These are phyloP conservation scores for Colletotrichum tamarilloi DNA, from an alignment of 2,329 filamentous ascomycete species.

Conservation along the genomic window DNA sequence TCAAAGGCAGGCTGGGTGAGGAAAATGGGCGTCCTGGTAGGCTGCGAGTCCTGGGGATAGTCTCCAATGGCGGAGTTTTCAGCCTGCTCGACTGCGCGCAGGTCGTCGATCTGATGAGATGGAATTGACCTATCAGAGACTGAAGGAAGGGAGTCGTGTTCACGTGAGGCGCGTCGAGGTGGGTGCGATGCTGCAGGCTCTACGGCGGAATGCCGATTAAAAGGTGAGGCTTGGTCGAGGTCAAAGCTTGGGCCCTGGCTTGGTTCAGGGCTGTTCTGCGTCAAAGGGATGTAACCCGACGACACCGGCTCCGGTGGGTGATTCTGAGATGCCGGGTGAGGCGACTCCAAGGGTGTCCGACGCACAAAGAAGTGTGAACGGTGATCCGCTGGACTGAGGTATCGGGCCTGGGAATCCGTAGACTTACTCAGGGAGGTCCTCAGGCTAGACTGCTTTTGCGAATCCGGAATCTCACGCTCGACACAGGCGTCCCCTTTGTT, in stretches of 20 bases:
- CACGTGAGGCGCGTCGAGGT: conserved; percentile 1
- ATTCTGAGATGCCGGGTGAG: background rate
- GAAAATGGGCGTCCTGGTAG: conserved; percentile 20
- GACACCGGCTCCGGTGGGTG: background rate
- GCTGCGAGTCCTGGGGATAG: background rate
- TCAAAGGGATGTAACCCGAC: background rate
- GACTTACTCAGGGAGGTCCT: conserved; percentile 25
- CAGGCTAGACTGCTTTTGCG: conserved; percentile 31
- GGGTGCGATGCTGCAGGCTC: background rate
- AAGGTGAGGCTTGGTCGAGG: background rate
- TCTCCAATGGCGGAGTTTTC: background rate
- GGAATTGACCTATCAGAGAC: conserved; percentile 17
- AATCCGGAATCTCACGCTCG: conserved; percentile 29
- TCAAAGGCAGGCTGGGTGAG: conserved; percentile 26
- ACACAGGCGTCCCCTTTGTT: background rate
- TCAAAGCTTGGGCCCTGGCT: background rate
- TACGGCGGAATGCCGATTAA: background rate
- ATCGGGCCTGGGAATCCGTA: conserved; percentile 4
- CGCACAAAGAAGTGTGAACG: background rate
- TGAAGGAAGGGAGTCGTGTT: conserved; percentile 4
- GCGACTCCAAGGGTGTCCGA: conserved; percentile 3
- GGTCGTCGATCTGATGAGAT: conserved; percentile 25
- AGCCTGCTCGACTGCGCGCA: background rate
- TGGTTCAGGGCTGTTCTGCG: background rate
- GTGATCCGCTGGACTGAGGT: background rate